Evolutionary conservation across 805 yeast species (phyloP), one percentile per base, ranked within the genome.

Genomic region (Wickerhamomyces rabaulensis): DNA sequence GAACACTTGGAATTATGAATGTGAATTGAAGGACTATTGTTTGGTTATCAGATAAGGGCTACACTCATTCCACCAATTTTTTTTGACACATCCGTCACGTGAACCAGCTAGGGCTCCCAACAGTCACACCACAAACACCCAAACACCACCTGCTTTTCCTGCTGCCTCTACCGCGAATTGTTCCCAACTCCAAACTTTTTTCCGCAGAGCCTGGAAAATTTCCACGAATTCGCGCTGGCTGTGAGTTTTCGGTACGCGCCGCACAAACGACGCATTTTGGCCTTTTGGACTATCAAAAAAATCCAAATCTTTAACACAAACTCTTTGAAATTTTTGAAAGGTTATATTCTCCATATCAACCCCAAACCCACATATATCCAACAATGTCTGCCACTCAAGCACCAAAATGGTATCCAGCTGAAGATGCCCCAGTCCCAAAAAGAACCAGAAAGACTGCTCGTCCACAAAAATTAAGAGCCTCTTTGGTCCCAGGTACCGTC

Each of bases 401-500:
- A 69, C 86, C 88, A 75, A 85, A 84, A 80, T 87, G 95, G 96
- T 90, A 87, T 81, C 89, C 87, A 74, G 84, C 95, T 69, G 92
- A 87, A 80, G 87, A 83, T 75, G 85, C 80, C 65, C 84, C 91
- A 71, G 89, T 82, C 66, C 82, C 92, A 65, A 88, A 86, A 80
- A 81, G 80, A 76, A 73, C 88, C 70, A 88, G 96, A 85, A 88
- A 90, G 85, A 70, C 91, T 65, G 78, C 79, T 66, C 88, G 90
- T 72, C 95, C 97, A 69, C 94, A 89, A 76, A 87, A 87, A 76
- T 82, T 94, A 75, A 90, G 98, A 76, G 80, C 95, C 67, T 86
- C 97, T 56, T 80, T 92, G 68, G 95, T 87, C 62, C 97, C 97
- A 75, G 99, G 99, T 74, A 87, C 97, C 69, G 97, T 92, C 63